Evolutionary conservation across 148 eudicot species (phyloP).

Genomic region (Selenicereus undatus): DNA sequence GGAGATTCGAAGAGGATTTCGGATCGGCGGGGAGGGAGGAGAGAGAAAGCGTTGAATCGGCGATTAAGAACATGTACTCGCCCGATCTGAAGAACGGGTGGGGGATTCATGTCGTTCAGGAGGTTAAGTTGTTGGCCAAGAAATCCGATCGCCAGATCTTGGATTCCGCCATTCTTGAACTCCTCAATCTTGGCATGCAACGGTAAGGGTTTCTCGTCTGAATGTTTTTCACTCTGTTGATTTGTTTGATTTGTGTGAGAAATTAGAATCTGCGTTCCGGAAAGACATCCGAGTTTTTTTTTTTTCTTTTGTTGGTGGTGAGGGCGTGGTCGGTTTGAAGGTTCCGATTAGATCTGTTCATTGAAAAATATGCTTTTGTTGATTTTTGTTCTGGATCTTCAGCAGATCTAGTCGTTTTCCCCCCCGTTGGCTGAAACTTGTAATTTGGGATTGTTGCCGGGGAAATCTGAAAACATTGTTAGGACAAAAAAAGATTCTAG

Average conservation of each 20-base stretch:
- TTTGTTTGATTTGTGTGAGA: background rate
- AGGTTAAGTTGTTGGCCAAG: constrained; percentile 59
- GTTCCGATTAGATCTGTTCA: background rate
- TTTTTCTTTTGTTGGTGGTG: background rate
- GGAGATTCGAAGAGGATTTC: constrained; percentile 62
- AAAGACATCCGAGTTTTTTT: too few species aligned
- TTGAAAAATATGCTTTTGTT: background rate
- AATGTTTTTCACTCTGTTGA: background rate
- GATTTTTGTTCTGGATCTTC: background rate
- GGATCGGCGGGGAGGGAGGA: constrained; percentile 40
- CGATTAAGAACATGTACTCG: constrained; percentile 63
- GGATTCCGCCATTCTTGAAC: constrained; percentile 59
- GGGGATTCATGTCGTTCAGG: constrained; percentile 91
- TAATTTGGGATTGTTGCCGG: too few species aligned
- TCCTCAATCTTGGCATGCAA: constrained; percentile 60
- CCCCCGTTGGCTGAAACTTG: too few species aligned
- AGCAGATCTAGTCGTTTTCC: background rate
- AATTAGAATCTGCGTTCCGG: background rate
- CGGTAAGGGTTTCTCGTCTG: constrained; percentile 28
- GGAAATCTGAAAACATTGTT: too few species aligned
- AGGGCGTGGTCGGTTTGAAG: background rate
- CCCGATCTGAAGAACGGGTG: constrained; percentile 77
- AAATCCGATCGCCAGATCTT: constrained; percentile 53
- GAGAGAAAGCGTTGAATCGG: constrained; percentile 40
- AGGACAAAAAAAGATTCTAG: too few species aligned